Conservation (phyloP, 169 alveolate genomes). For the Blepharisma undulans region DNA sequence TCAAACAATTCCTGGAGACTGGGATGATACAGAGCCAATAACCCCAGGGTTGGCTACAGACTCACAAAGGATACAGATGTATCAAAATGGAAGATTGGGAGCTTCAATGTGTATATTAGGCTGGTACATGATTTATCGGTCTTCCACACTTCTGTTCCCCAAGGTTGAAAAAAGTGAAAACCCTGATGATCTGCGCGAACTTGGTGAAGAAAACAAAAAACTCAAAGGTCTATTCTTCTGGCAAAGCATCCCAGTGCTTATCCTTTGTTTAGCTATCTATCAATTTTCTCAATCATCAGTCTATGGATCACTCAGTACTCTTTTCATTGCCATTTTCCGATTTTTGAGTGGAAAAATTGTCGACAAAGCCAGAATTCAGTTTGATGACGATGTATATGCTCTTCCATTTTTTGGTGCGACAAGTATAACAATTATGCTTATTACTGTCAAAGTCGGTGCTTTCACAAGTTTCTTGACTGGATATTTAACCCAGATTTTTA, state of each 20-base stretch:
- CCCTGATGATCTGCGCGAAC: background rate
- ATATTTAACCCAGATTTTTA: background rate
- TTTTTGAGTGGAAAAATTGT: background rate
- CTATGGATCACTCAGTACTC: background rate
- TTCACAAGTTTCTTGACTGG: constrained; percentile 26
- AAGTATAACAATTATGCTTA: background rate
- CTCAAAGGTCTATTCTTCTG: background rate
- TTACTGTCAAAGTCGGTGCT: constrained; percentile 23
- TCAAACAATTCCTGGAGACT: background rate
- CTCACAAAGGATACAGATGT: background rate
- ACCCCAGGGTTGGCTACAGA: background rate
- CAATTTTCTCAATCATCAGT: constrained; percentile 29
- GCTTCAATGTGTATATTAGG: background rate
- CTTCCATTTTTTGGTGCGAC: constrained; percentile 26
- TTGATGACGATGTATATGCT: constrained; percentile 14
- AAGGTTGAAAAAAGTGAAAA: background rate
- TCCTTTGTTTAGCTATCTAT: background rate
- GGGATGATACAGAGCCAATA: constrained; percentile 21
- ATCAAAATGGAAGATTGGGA: constrained; percentile 10
- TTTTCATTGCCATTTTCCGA: background rate
- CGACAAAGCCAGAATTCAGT: background rate
- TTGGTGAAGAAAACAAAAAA: background rate
- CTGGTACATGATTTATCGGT: background rate
- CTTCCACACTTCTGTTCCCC: background rate
- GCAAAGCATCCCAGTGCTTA: constrained; percentile 13